These are phyloP conservation scores for Hypoxylon rickii DNA, from an alignment of 495 filamentous ascomycete species.

Conservation along the genomic window DNA sequence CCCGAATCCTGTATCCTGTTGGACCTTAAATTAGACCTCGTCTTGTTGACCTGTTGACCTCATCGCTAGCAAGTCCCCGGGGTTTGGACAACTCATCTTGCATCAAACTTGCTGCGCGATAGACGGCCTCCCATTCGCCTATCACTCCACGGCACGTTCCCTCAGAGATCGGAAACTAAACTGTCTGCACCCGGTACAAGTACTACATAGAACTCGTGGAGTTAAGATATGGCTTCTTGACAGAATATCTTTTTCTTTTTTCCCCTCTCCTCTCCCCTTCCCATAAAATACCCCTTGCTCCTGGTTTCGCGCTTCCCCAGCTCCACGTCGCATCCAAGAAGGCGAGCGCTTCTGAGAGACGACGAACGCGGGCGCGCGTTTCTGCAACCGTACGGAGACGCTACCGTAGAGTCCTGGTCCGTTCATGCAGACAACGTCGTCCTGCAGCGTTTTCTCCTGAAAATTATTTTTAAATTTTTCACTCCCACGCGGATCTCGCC, in stretches of 20 bases:
- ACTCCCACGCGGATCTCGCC: constrained; percentile 30
- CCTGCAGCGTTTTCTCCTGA: constrained; percentile 30
- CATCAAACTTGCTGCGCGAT: constrained; percentile 48
- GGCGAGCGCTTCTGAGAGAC: constrained; percentile 26
- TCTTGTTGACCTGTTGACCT: constrained; percentile 14
- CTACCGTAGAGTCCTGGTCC: constrained; percentile 3
- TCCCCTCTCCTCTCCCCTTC: background rate
- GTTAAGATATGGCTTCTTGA: constrained; percentile 34
- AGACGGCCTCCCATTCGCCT: constrained; percentile 45
- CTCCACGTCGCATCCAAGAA: constrained; percentile 25
- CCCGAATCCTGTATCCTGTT: constrained; percentile 24
- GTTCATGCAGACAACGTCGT: constrained; percentile 30
- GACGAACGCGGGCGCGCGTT: constrained; percentile 30
- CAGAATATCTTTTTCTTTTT: constrained; percentile 23
- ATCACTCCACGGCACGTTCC: constrained; percentile 21
- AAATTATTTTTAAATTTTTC: constrained; percentile 18
- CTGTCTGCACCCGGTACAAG: constrained; percentile 33
- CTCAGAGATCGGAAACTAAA: constrained; percentile 33
- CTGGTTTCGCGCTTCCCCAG: constrained; percentile 26
- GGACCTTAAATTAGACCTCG: constrained; percentile 4
- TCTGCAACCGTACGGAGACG: constrained; percentile 27
- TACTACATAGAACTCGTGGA: constrained; percentile 32
- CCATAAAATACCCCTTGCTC: constrained; percentile 4
- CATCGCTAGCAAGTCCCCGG: constrained; percentile 16
- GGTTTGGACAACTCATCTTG: constrained; percentile 56